A percentile compares a stretch with the other conserved stretches of the same genome.
These are phyloP conservation scores for Gossypium trilobum DNA, from an alignment of 441 rosid genomes.

Conservation along the genomic window DNA sequence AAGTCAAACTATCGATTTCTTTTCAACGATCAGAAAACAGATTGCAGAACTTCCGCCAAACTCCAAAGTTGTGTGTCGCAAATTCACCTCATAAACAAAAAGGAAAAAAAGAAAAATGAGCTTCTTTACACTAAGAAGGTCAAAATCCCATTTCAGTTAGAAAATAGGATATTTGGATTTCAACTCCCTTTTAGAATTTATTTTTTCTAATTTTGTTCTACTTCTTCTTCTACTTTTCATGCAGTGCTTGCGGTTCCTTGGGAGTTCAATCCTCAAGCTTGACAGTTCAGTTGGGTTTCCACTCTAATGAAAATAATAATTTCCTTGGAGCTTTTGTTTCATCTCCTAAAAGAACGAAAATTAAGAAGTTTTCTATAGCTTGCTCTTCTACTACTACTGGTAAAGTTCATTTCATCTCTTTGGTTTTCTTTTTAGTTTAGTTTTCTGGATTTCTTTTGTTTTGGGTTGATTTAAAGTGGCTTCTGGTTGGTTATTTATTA, in stretches of 20 bases:
- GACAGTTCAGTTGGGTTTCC: constrained; percentile 30
- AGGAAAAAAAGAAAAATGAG: background rate
- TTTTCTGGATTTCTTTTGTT: constrained; percentile 6
- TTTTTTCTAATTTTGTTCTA: background rate
- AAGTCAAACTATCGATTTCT: background rate
- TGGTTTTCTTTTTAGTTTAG: background rate
- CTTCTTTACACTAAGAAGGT: constrained; percentile 19
- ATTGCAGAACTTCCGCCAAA: background rate
- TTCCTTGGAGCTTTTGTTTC: constrained; percentile 25
- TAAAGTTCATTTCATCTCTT: background rate
- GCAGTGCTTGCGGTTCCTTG: constrained; percentile 38
- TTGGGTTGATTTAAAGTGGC: background rate
- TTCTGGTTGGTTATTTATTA: background rate
- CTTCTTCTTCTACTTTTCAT: background rate
- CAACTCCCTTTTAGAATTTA: background rate
- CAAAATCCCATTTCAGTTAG: background rate
- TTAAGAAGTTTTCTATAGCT: constrained; percentile 22
- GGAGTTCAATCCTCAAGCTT: constrained; percentile 29
- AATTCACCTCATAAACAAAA: background rate
- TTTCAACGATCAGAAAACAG: background rate
- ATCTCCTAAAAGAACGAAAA: constrained; percentile 21
- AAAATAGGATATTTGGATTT: background rate
- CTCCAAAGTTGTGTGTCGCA: background rate
- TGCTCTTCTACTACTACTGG: constrained; percentile 40
- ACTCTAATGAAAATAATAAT: constrained; percentile 16